Conservation (phyloP, 2,329 filamentous ascomycete genomes). For the Hortaea werneckii region DNA sequence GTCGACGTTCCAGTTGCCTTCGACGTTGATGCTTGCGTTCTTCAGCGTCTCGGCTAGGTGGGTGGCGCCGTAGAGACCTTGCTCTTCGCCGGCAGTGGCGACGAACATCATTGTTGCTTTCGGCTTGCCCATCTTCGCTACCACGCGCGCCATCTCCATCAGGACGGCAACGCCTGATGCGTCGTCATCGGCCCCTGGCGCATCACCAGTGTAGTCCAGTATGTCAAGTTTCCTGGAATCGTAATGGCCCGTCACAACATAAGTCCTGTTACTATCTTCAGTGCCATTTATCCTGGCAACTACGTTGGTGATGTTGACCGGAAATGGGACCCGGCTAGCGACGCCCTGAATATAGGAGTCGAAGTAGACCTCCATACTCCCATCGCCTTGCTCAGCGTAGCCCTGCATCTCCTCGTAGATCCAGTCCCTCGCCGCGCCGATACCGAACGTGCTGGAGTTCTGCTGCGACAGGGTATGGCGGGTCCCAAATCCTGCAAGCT, state of each 20-base stretch:
- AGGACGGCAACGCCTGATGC: conserved; percentile 46
- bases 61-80: conserved; percentile 42
- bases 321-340: conserved; percentile 38
- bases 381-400: conserved; percentile 40
- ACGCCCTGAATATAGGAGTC: conserved; percentile 43
- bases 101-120: conserved; percentile 47
- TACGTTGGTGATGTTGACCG: conserved; percentile 45
- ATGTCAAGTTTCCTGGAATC: conserved; percentile 43
- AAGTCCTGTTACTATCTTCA: conserved; percentile 38
- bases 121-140: conserved; percentile 36
- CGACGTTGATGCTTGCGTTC: conserved; percentile 43
- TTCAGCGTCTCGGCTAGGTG: conserved; percentile 45
- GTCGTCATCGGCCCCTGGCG: conserved; percentile 50
- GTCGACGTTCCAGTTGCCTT: conserved; percentile 49
- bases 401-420: conserved; percentile 41
- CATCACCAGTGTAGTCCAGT: conserved; percentile 42
- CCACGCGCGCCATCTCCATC: conserved; percentile 46
- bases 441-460: conserved; percentile 41
- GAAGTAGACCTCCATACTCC: conserved; percentile 41
- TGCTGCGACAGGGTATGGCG: conserved; percentile 47
- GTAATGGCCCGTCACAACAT: conserved; percentile 48
- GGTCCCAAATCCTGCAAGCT: conserved; percentile 47
- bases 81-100: conserved; percentile 49
- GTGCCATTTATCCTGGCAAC: conserved; percentile 43
- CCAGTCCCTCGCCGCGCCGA: conserved; percentile 49